Conservation (phyloP, 2,329 filamentous ascomycete genomes). For the Colletotrichum cordylinicola region DNA sequence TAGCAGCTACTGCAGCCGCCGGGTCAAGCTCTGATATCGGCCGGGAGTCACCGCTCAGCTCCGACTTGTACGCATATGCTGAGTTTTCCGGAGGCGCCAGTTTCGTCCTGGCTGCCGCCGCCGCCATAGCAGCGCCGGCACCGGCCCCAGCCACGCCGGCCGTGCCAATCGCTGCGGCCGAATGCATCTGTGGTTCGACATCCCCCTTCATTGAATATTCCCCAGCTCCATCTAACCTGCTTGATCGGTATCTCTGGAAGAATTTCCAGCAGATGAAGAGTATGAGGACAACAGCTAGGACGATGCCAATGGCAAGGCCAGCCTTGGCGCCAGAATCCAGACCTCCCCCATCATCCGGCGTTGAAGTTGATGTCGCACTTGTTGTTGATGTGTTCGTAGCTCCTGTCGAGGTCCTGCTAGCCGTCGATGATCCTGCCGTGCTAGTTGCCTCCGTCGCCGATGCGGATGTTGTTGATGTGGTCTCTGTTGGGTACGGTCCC, state of each 20-base stretch:
- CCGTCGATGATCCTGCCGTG: neutral
- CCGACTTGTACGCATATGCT: slow-evolving; percentile 7
- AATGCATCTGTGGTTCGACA: neutral
- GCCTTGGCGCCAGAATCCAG: slow-evolving; percentile 11
- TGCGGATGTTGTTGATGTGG: neutral
- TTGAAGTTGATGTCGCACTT: neutral
- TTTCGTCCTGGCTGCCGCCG: neutral
- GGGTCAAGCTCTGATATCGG: slow-evolving; percentile 8
- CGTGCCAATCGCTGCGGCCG: neutral
- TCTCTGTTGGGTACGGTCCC: neutral
- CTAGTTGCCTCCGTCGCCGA: neutral
- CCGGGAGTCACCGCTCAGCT: slow-evolving; percentile 5
- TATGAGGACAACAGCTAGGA: neutral
- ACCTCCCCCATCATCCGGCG: neutral
- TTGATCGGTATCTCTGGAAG: neutral
- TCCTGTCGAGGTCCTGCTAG: neutral
- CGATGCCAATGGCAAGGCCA: slow-evolving; percentile 8
- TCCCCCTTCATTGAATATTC: neutral
- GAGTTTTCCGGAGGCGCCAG: neutral
- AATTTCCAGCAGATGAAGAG: slow-evolving; percentile 8
- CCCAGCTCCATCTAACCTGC: neutral
- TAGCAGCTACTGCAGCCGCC: neutral
- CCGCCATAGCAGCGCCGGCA: neutral
- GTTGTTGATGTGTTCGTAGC: neutral
- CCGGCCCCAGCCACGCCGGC: neutral